A percentile compares a stretch with the other conserved stretches of the same genome.
Evolutionary conservation across 169 alveolate species (phyloP).

Genomic region (Plasmodium blacklocki): DNA sequence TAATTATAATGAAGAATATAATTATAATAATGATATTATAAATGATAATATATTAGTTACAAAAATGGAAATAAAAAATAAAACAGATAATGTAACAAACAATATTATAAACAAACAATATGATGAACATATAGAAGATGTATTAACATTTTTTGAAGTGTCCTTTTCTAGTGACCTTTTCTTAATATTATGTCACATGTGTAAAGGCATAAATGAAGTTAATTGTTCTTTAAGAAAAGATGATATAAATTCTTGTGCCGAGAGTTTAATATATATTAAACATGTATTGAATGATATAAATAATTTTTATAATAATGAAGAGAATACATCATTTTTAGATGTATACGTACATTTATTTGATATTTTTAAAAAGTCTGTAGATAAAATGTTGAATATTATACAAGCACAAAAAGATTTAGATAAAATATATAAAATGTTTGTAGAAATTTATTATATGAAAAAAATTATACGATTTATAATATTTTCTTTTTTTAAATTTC

Average conservation of each 20-base stretch:
- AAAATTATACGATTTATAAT: slow-evolving; percentile 24
- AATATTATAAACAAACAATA: background rate
- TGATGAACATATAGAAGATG: slow-evolving; percentile 1
- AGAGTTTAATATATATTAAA: background rate
- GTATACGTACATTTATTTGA: slow-evolving; percentile 1
- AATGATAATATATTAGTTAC: too few species aligned
- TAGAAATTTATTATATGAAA: slow-evolving; percentile 20
- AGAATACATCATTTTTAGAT: slow-evolving; percentile 7
- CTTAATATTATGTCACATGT: slow-evolving; percentile 16
- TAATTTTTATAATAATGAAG: slow-evolving; percentile 17
- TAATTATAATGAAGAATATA: too few species aligned
- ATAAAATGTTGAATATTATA: slow-evolving; percentile 6
- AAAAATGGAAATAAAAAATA: background rate
- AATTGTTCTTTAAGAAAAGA: slow-evolving; percentile 5
- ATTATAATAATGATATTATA: too few species aligned
- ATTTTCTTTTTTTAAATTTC: slow-evolving; percentile 25
- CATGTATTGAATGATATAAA: slow-evolving; percentile 1
- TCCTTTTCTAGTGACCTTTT: slow-evolving; percentile 55
- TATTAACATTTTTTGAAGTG: slow-evolving; percentile 43
- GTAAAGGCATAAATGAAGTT: slow-evolving; percentile 43
- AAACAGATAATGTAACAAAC: slow-evolving; percentile 1
- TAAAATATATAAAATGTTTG: slow-evolving; percentile 9
- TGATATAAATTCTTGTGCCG: slow-evolving; percentile 9
- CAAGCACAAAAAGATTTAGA: background rate
- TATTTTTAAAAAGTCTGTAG: slow-evolving; percentile 4